These are phyloP conservation scores for slime mould (Dictyostelium discoideum) DNA, from an alignment of 78 protist species.

Conservation along the genomic window DNA sequence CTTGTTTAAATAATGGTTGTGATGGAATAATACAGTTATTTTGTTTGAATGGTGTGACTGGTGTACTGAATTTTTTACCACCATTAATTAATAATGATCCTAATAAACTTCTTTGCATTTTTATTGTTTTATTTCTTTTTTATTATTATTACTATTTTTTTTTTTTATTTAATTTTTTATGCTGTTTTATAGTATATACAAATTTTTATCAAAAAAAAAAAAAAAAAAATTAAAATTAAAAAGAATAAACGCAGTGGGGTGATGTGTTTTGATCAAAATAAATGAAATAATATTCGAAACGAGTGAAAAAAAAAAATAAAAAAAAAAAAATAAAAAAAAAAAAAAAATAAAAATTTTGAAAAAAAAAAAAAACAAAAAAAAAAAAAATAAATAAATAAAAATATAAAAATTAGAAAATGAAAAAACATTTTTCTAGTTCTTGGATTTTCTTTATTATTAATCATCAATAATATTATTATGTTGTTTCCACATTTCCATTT, in stretches of 20 bases:
- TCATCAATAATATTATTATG: too few species aligned
- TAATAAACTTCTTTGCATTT: conserved; percentile 2
- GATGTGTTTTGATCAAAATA: neutral
- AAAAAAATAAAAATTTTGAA: too few species aligned
- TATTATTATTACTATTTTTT: neutral
- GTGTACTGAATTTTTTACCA: neutral
- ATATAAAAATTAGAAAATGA: neutral
- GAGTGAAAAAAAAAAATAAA: neutral
- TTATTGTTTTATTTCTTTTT: neutral
- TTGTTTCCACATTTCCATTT: neutral
- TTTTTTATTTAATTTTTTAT: too few species aligned
- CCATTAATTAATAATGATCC: neutral
- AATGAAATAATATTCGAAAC: neutral
- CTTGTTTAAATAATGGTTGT: neutral
- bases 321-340: too few species aligned
- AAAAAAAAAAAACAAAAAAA: too few species aligned
- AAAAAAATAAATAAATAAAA: too few species aligned
- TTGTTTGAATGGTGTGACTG: neutral
- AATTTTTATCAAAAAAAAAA: neutral
- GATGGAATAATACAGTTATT: neutral
- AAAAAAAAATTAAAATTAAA: neutral
- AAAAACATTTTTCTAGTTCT: neutral
- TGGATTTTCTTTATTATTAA: neutral
- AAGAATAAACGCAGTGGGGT: neutral
- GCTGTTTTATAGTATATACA: neutral